These are phyloP conservation scores for Trichoderma koningiopsis DNA, from an alignment of 2,329 filamentous ascomycete species.

Conservation along the genomic window DNA sequence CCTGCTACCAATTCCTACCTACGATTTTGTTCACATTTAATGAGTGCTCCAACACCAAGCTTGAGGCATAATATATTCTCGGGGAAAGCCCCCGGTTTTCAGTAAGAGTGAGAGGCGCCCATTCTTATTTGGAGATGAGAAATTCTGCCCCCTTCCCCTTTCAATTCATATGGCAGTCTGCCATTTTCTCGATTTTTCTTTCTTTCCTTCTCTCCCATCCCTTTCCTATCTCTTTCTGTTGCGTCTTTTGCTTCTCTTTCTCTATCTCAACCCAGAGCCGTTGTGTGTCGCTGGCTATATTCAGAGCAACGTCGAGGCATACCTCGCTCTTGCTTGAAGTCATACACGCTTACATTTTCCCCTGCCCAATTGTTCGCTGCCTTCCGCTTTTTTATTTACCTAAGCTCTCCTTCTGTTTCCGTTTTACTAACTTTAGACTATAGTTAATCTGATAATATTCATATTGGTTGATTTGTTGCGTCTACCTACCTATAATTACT, in stretches of 20 bases:
- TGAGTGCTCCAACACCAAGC: neutral
- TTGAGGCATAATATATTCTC: neutral
- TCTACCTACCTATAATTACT: neutral
- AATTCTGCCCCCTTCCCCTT: neutral
- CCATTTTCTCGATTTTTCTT: too few relatives aligned
- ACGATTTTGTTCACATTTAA: neutral
- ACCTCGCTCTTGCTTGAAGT: neutral
- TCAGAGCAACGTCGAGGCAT: neutral
- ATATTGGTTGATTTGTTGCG: neutral
- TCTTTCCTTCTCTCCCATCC: neutral
- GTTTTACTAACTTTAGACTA: neutral
- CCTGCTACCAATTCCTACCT: neutral
- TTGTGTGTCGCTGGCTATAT: neutral
- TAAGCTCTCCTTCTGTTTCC: neutral
- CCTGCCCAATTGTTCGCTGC: neutral
- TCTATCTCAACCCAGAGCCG: neutral
- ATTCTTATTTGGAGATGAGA: neutral
- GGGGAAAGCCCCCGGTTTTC: neutral
- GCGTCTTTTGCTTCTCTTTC: neutral
- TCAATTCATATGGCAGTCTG: neutral
- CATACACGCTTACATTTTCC: neutral
- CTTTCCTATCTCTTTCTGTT: neutral
- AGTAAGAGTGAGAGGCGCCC: neutral
- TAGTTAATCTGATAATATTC: neutral
- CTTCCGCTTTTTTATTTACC: neutral